A percentile compares a stretch with the other conserved stretches of the same genome.
Conservation (phyloP, 306 rosid species). For the Corylus americana region DNA sequence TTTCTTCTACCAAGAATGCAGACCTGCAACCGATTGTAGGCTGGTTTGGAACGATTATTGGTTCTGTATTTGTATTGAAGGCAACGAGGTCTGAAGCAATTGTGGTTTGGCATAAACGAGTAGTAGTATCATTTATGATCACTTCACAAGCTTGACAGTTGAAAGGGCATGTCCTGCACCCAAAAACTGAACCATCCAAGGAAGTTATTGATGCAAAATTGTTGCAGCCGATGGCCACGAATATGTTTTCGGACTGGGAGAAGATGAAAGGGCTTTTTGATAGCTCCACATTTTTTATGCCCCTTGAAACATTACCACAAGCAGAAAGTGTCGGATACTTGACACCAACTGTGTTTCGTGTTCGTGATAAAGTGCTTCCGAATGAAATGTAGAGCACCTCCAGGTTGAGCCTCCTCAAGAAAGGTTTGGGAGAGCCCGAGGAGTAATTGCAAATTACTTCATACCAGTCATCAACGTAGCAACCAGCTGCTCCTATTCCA, state of each 20-base stretch:
- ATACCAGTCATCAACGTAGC: too few relatives aligned
- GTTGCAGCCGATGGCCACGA: conserved; percentile 14
- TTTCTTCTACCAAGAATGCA: background rate
- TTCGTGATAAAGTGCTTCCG: background rate
- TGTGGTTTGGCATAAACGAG: background rate
- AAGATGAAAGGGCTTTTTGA: conserved; percentile 8
- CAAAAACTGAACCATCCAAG: background rate
- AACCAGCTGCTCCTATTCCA: too few relatives aligned
- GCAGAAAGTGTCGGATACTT: background rate
- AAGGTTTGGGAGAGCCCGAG: too few relatives aligned
- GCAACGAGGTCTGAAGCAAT: background rate
- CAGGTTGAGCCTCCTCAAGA: too few relatives aligned
- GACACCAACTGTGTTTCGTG: background rate
- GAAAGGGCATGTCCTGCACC: background rate
- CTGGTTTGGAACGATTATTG: too few relatives aligned
- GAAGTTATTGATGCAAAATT: conserved; percentile 7
- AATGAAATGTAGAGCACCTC: too few relatives aligned
- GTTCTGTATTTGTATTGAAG: background rate
- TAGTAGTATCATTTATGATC: background rate
- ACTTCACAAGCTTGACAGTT: background rate
- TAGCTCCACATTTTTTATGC: background rate
- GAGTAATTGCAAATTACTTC: too few relatives aligned
- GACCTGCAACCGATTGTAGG: background rate
- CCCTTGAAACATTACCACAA: background rate
- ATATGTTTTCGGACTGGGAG: conserved; percentile 5